These are phyloP conservation scores for Lipomyces starkeyi DNA, from an alignment of 805 yeast species.

Conservation along the genomic window DNA sequence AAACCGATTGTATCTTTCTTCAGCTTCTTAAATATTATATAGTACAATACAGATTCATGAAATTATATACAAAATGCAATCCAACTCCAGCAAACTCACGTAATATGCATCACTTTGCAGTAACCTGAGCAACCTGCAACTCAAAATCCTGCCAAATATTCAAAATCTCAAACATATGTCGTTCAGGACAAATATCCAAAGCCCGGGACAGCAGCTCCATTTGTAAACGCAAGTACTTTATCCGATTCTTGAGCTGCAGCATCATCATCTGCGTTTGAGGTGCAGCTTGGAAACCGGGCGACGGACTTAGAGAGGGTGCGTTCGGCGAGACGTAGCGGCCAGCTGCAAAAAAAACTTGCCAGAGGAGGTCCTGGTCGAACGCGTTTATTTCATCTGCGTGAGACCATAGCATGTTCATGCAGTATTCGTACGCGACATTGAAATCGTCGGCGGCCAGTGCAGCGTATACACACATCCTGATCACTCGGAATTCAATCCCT, in stretches of 20 bases:
- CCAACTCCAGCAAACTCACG: neutral
- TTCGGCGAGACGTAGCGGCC: constrained; percentile 61
- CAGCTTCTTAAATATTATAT: neutral
- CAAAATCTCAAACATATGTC: constrained; percentile 60
- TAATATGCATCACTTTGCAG: constrained; percentile 5
- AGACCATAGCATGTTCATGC: constrained; percentile 38
- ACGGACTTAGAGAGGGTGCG: constrained; percentile 40
- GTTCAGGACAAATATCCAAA: constrained; percentile 58
- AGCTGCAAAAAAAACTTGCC: constrained; percentile 79
- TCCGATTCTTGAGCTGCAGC: constrained; percentile 48
- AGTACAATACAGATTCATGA: neutral
- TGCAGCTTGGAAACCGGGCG: constrained; percentile 14
- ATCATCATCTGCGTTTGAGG: constrained; percentile 17
- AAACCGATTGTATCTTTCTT: neutral
- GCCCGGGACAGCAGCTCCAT: constrained; percentile 59
- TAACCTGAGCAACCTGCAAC: constrained; percentile 27
- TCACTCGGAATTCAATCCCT: constrained; percentile 27
- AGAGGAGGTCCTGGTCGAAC: constrained; percentile 49
- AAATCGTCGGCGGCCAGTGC: constrained; percentile 70
- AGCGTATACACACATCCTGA: constrained; percentile 63
- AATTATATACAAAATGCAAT: neutral
- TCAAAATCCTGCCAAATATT: constrained; percentile 59
- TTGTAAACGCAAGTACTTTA: constrained; percentile 55
- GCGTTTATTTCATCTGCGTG: constrained; percentile 29
- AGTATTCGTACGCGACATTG: constrained; percentile 56